A percentile compares a stretch with the other conserved stretches of the same genome.
These are phyloP conservation scores for Leccinum broughii DNA, from an alignment of 768 basidiomycete species.

Conservation along the genomic window DNA sequence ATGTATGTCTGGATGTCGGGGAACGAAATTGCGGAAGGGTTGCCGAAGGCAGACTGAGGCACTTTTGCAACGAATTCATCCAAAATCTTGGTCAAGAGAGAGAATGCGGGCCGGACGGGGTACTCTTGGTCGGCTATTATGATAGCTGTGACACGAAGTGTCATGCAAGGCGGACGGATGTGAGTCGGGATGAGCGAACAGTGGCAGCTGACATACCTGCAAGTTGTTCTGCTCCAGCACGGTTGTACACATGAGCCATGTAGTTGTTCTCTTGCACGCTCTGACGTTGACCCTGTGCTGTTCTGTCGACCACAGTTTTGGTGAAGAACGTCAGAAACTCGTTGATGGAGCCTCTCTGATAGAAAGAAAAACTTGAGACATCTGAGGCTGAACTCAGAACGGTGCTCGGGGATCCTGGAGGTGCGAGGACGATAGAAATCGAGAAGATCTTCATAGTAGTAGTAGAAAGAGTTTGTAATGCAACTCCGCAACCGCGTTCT, in stretches of 20 bases:
- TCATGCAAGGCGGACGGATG: conserved; percentile 5
- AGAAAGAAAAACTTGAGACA: conserved; percentile 90
- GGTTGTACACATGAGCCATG: conserved; percentile 90
- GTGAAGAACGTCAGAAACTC: conserved; percentile 96
- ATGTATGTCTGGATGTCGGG: conserved; percentile 75
- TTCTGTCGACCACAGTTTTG: conserved; percentile 89
- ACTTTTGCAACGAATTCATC: conserved; percentile 89
- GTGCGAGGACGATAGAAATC: conserved; percentile 70
- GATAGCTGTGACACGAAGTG: conserved; percentile 53
- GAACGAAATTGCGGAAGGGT: conserved; percentile 71
- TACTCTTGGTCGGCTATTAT: conserved; percentile 96
- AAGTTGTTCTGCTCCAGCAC: conserved; percentile 81
- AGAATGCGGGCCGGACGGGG: conserved; percentile 95
- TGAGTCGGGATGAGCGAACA: background rate
- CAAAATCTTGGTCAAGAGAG: conserved; percentile 86
- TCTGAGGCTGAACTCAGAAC: conserved; percentile 72
- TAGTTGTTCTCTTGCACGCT: conserved; percentile 94
- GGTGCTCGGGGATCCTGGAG: conserved; percentile 60
- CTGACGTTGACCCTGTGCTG: conserved; percentile 84
- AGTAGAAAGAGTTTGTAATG: conserved; percentile 6
- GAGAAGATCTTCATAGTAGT: conserved; percentile 83
- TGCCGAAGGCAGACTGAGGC: conserved; percentile 65
- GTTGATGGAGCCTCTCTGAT: conserved; percentile 80
- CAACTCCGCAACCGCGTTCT: background rate
- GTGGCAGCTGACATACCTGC: conserved; percentile 56